Base-by-base conservation (phyloP, 2,329 filamentous ascomycete genomes). In the Phaeophleospora eucalypticola region DNA sequence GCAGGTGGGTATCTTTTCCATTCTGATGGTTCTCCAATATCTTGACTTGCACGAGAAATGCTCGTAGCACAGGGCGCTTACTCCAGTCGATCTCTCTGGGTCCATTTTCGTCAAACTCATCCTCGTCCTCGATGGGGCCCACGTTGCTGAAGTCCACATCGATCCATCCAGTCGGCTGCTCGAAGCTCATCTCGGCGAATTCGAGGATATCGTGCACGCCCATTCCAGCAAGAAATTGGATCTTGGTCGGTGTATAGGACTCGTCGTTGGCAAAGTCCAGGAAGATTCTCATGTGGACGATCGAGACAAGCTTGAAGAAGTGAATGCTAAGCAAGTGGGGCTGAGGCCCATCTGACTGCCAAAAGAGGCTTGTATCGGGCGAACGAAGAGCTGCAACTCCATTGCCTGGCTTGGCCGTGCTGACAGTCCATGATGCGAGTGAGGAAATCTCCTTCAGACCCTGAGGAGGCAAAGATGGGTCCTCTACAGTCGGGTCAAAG, bases 21-120 rank as follows among this genome's bases (percentile, higher is more conserved):
- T 98, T 98, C 70, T 98, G 93, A 67, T 98, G 93, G 64, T 98
- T 98, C 71, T 97, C 93, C 42, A 91, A 79, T 40, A 98, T 84
- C 57, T 87, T 83, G 62, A 97, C 83, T 67, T 97, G 90, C 20
- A 98, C 77, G 21, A 97, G 81, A 71, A 91, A 95, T 14, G 87
- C 89, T 50, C 90, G 82, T 15, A 97, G 79, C 1, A 90, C 86
- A 59, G 73, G 73, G 79, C 85, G 61, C 82, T 82, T 39, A 75
- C 76, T 38, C 79, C 81, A 65, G 45, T 66, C 58, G 14, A 63
- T 48, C 38, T 58, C 56, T 59, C 63, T 62, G 57, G 24, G 61
- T 57, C 39, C 59, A 55, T 52, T 63, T 4, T 43, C 46, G 4
- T 61, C 55, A 3, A 59, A 61, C 2, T 66, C 46, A 57, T 61